A percentile compares a stretch with the other conserved stretches of the same genome.
Conservation (phyloP, 495 filamentous ascomycete genomes). For the Monascus purpureus region DNA sequence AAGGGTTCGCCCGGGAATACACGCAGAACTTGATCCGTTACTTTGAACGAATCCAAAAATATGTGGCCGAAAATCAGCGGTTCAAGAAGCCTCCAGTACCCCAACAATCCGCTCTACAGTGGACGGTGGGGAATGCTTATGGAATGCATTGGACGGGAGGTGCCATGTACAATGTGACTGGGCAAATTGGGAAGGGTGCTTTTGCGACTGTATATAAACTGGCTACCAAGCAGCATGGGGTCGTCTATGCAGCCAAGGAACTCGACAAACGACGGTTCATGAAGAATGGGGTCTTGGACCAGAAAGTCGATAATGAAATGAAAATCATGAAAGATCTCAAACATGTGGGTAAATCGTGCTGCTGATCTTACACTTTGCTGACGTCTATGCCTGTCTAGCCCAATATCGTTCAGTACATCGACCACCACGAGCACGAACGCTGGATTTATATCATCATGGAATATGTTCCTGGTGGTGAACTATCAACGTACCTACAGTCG, state of each 20-base stretch:
- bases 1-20: slow-evolving; percentile 45
- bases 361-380: not conserved
- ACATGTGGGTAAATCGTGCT: slow-evolving; percentile 47
- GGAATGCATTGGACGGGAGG: slow-evolving; percentile 72
- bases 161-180: slow-evolving; percentile 65
- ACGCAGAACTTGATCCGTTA: slow-evolving; percentile 43
- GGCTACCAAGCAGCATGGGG: slow-evolving; percentile 63
- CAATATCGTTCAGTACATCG: slow-evolving; percentile 83
- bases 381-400: slow-evolving; percentile 32
- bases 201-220: slow-evolving; percentile 87
- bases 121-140: slow-evolving; percentile 26
- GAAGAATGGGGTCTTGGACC: slow-evolving; percentile 71
- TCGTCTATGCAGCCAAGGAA: slow-evolving; percentile 78
- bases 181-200: slow-evolving; percentile 75
- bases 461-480: slow-evolving; percentile 69
- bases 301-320: slow-evolving; percentile 89
- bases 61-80: slow-evolving; percentile 10
- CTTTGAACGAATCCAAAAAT: slow-evolving; percentile 22
- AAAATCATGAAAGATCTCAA: slow-evolving; percentile 72
- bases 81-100: slow-evolving; percentile 13
- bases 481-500: slow-evolving; percentile 53
- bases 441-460: slow-evolving; percentile 96
- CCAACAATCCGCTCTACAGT: slow-evolving; percentile 16
- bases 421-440: slow-evolving; percentile 62
- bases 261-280: slow-evolving; percentile 80